Evolutionary conservation across 2,329 filamentous ascomycete species (phyloP).

Genomic region (Cordyceps tenuipes): DNA sequence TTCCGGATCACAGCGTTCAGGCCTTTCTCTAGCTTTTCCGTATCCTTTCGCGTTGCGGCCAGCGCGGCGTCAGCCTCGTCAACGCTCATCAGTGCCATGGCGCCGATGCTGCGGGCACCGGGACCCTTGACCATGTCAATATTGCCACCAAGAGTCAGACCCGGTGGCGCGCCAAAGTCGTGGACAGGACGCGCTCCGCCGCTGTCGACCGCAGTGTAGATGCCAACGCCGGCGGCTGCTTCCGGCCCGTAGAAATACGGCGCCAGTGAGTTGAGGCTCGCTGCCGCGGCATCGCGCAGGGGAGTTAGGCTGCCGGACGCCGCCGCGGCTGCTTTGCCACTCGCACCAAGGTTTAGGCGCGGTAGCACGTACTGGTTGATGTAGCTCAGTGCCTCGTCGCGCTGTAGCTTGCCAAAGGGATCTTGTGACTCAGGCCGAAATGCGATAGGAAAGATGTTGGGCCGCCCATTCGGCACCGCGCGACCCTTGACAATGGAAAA

Average conservation of each 20-base stretch:
- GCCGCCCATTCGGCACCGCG: conserved; percentile 55
- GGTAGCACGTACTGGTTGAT: conserved; percentile 63
- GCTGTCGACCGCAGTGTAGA: conserved; percentile 32
- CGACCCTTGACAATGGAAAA: conserved; percentile 57
- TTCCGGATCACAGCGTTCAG: conserved; percentile 51
- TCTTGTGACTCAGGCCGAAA: conserved; percentile 42
- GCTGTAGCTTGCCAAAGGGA: conserved; percentile 56
- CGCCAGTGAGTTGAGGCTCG: conserved; percentile 45
- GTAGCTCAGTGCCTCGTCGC: conserved; percentile 58
- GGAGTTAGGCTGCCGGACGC: conserved; percentile 26
- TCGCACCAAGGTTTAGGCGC: conserved; percentile 44
- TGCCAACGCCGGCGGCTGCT: conserved; percentile 35
- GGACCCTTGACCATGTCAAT: conserved; percentile 24
- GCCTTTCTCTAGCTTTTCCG: conserved; percentile 54
- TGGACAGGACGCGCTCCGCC: conserved; percentile 21
- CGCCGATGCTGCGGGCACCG: conserved; percentile 25
- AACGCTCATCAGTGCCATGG: conserved; percentile 50
- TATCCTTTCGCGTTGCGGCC: conserved; percentile 45
- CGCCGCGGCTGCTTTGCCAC: conserved; percentile 30
- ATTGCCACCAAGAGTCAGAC: conserved; percentile 14
- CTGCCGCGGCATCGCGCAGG: conserved; percentile 37
- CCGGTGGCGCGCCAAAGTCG: conserved; percentile 24
- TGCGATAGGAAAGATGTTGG: conserved; percentile 50
- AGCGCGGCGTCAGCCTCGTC: conserved; percentile 55
- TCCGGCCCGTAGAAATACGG: conserved; percentile 48